Evolutionary conservation across 2,329 filamentous ascomycete genomes (phyloP).

Genomic region (Chaetomium sp.): DNA sequence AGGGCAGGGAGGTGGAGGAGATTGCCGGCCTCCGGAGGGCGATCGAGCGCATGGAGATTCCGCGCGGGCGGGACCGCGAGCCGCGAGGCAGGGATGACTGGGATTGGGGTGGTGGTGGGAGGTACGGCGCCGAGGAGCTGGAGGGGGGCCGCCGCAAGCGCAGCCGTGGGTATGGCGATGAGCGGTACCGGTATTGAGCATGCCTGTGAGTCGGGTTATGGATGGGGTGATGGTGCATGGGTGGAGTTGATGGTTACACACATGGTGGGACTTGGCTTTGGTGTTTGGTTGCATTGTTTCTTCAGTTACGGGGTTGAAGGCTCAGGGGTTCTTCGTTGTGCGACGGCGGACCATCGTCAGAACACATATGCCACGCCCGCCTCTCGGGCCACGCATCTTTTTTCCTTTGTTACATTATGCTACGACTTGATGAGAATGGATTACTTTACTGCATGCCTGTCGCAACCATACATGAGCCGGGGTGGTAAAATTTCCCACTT

Average conservation of each 20-base stretch:
- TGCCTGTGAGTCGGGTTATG: background rate
- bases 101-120: constrained; percentile 23
- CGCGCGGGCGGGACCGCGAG: constrained; percentile 23
- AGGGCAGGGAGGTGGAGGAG: constrained; percentile 29
- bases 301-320: background rate
- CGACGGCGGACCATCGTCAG: background rate
- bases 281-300: background rate
- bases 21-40: constrained; percentile 31
- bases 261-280: constrained; percentile 1
- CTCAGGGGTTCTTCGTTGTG: background rate
- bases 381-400: constrained; percentile 1
- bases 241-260: constrained; percentile 2
- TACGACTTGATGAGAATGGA: constrained; percentile 15
- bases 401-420: constrained; percentile 20
- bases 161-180: constrained; percentile 34
- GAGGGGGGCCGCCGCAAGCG: constrained; percentile 30
- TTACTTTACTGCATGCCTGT: background rate
- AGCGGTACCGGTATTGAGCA: constrained; percentile 29
- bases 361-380: background rate
- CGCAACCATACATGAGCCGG: background rate
- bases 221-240: background rate
- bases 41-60: constrained; percentile 33
- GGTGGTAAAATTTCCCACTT: too few species aligned
- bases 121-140: constrained; percentile 22
- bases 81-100: constrained; percentile 25